A percentile compares a stretch with the other conserved stretches of the same genome.
phyloP scores from a whole-genome alignment of 768 basidiomycete genomes.

The Suillus spraguei region DNA sequence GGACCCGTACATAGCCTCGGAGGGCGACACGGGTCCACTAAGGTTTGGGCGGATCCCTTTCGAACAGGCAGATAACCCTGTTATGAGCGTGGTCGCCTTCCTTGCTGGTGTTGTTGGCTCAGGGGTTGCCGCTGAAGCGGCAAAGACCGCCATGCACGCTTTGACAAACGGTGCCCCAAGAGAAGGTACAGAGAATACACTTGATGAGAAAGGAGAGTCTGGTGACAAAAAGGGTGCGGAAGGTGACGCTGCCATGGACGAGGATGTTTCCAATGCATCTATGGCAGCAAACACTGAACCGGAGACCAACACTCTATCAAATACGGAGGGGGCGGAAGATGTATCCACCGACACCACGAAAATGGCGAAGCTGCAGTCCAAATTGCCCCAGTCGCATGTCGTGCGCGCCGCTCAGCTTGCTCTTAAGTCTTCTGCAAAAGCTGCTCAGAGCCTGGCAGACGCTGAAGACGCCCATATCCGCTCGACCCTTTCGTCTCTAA shows the following conservation, averaged over 20 bases:
- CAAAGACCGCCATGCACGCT: slow-evolving; percentile 85
- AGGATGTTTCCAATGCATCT: slow-evolving; percentile 27
- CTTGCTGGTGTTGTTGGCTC: slow-evolving; percentile 91
- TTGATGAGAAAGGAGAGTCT: slow-evolving; percentile 32
- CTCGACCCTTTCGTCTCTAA: slow-evolving; percentile 75
- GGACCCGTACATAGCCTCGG: slow-evolving; percentile 83
- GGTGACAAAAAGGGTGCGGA: slow-evolving; percentile 38
- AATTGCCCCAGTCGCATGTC: slow-evolving; percentile 71
- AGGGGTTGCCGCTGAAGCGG: slow-evolving; percentile 90
- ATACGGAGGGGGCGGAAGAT: slow-evolving; percentile 49
- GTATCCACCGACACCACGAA: slow-evolving; percentile 35
- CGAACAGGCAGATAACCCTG: slow-evolving; percentile 94
- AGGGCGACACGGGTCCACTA: slow-evolving; percentile 75
- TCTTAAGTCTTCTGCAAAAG: slow-evolving; percentile 85
- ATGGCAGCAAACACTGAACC: slow-evolving; percentile 15
- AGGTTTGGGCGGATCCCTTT: slow-evolving; percentile 84
- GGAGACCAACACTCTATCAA: slow-evolving; percentile 19
- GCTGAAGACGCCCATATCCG: slow-evolving; percentile 85
- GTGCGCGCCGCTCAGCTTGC: slow-evolving; percentile 85
- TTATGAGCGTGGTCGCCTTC: slow-evolving; percentile 98
- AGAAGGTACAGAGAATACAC: slow-evolving; percentile 34
- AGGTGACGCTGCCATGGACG: slow-evolving; percentile 42
- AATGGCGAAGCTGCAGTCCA: slow-evolving; percentile 27
- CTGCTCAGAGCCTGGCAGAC: slow-evolving; percentile 77
- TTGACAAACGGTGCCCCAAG: slow-evolving; percentile 63